Percentiles rank a stretch among this genome's conserved stretches.
These are phyloP conservation scores for Penicillium sp. DNA, from an alignment of 2,329 filamentous ascomycete species.

Conservation along the genomic window DNA sequence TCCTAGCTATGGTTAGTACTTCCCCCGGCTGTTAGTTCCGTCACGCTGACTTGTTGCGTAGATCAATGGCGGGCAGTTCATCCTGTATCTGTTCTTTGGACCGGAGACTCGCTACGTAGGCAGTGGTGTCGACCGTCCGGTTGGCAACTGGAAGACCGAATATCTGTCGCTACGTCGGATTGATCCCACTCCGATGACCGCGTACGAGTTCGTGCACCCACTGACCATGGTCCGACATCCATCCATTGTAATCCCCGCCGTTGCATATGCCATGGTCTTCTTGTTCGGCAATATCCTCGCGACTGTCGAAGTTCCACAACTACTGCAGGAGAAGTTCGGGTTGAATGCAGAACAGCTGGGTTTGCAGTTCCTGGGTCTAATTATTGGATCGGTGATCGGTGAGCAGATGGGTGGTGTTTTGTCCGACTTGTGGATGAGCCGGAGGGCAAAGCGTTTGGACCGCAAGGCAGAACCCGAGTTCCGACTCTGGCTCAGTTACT, in stretches of 20 bases:
- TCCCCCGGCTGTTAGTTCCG: slow-evolving; percentile 7
- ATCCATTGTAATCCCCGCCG: slow-evolving; percentile 53
- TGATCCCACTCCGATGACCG: slow-evolving; percentile 51
- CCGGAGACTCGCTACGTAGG: slow-evolving; percentile 56
- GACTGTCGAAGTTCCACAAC: slow-evolving; percentile 60
- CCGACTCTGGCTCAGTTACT: slow-evolving; percentile 59
- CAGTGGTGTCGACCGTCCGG: slow-evolving; percentile 25
- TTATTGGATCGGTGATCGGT: slow-evolving; percentile 59
- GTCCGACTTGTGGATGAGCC: slow-evolving; percentile 59
- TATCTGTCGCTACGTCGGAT: slow-evolving; percentile 52
- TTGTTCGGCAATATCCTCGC: slow-evolving; percentile 54
- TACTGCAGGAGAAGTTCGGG: slow-evolving; percentile 56
- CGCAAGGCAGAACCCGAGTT: slow-evolving; percentile 52
- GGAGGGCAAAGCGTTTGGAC: slow-evolving; percentile 28
- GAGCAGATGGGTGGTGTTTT: slow-evolving; percentile 60
- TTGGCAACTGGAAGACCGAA: slow-evolving; percentile 43
- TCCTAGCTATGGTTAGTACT: slow-evolving; percentile 52
- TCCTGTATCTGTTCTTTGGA: slow-evolving; percentile 56
- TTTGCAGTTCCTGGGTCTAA: slow-evolving; percentile 58
- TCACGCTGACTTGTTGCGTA: slow-evolving; percentile 23
- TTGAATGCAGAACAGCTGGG: slow-evolving; percentile 60
- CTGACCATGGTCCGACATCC: slow-evolving; percentile 47
- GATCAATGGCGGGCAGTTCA: slow-evolving; percentile 57
- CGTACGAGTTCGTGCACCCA: slow-evolving; percentile 54
- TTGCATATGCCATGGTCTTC: slow-evolving; percentile 59